These are phyloP conservation scores for Trichoderma afroharzianum DNA, from an alignment of 2,329 filamentous ascomycete species.

Conservation along the genomic window DNA sequence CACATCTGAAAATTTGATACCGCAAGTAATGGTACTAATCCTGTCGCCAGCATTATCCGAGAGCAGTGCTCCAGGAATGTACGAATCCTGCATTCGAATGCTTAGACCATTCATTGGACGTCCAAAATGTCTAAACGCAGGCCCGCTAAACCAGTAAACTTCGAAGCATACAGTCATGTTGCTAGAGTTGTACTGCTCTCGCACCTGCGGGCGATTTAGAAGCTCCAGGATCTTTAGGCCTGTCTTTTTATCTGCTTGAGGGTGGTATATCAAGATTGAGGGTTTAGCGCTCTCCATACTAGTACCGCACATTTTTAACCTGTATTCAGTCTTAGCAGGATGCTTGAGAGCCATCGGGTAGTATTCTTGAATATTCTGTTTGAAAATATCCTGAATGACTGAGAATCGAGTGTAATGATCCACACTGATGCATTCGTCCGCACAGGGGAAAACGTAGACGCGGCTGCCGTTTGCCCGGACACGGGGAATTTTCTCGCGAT, in stretches of 20 bases:
- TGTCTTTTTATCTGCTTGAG: not conserved
- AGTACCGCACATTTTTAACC: not conserved
- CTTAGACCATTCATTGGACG: not conserved
- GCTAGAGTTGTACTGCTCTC: not conserved
- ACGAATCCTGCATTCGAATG: not conserved
- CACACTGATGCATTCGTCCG: not conserved
- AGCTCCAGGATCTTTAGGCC: not conserved
- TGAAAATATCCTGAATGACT: not conserved
- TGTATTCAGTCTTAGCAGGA: not conserved
- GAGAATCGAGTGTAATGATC: no score
- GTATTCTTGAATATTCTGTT: not conserved
- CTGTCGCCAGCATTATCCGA: not conserved
- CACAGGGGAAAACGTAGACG: not conserved
- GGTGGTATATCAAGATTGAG: not conserved
- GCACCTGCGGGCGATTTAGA: not conserved
- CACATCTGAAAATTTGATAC: not conserved
- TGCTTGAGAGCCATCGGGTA: not conserved
- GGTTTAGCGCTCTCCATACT: not conserved
- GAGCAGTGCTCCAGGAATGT: not conserved
- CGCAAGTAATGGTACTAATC: not conserved
- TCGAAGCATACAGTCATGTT: not conserved
- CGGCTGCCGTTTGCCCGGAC: no score
- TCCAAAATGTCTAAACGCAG: not conserved
- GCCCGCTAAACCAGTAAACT: not conserved
- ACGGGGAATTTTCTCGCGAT: no score